These are phyloP conservation scores for Xylaria sp. DNA, from an alignment of 495 filamentous ascomycete genomes.

Conservation along the genomic window DNA sequence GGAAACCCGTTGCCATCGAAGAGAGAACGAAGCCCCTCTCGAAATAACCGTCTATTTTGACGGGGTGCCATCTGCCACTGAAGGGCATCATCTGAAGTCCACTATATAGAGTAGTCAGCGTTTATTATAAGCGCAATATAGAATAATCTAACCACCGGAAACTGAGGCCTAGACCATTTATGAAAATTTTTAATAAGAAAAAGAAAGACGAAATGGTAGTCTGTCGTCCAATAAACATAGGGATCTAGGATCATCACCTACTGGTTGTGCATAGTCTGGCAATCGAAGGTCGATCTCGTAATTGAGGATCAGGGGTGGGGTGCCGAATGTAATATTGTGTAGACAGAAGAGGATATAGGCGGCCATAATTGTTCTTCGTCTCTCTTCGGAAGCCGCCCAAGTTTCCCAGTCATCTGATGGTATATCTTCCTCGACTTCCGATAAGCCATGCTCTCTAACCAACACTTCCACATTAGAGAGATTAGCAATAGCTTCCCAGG, in stretches of 20 bases:
- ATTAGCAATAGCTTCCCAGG: background rate
- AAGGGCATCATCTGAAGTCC: constrained; percentile 51
- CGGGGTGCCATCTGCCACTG: constrained; percentile 47
- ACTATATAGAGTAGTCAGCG: background rate
- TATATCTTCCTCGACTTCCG: constrained; percentile 40
- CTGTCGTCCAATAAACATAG: background rate
- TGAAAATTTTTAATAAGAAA: background rate
- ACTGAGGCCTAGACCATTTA: background rate
- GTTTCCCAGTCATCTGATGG: constrained; percentile 55
- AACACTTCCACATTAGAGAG: constrained; percentile 41
- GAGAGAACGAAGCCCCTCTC: constrained; percentile 57
- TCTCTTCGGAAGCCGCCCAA: constrained; percentile 58
- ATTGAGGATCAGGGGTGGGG: constrained; percentile 60
- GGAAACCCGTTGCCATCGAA: constrained; percentile 38
- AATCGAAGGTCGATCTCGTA: constrained; percentile 52
- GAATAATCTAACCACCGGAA: no score
- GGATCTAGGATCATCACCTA: background rate
- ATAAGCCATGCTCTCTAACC: constrained; percentile 52
- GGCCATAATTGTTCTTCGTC: constrained; percentile 58
- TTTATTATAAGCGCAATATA: no score
- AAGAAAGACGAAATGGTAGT: no score
- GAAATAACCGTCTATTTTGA: constrained; percentile 45
- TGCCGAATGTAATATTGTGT: constrained; percentile 62
- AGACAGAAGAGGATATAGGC: constrained; percentile 64
- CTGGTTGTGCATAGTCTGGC: constrained; percentile 13